phyloP scores from a whole-genome alignment of 2,329 filamentous ascomycete genomes.

The Tolypocladium album region DNA sequence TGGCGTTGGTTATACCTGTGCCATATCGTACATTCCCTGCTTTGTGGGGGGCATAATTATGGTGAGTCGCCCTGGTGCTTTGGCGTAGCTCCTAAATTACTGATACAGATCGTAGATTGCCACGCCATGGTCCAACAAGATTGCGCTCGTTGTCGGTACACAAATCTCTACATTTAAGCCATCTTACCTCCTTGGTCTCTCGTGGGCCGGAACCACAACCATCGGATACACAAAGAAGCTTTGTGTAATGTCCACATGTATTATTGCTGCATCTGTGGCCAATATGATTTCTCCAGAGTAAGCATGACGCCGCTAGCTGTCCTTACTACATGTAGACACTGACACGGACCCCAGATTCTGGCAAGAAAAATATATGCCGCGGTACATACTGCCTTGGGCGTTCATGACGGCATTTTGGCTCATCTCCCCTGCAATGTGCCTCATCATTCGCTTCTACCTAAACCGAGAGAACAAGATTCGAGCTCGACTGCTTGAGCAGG shows the following conservation, averaged over 20 bases:
- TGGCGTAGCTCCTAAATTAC: not conserved
- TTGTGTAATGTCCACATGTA: conserved; percentile 11
- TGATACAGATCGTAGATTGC: conserved; percentile 3
- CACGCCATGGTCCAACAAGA: conserved; percentile 14
- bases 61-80: not conserved
- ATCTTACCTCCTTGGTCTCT: conserved; percentile 15
- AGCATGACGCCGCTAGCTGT: not conserved
- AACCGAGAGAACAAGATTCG: conserved; percentile 9
- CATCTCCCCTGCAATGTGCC: conserved; percentile 13
- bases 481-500: conserved; percentile 1
- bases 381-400: conserved; percentile 9
- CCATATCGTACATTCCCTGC: conserved; percentile 13
- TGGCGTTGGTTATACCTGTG: conserved; percentile 13
- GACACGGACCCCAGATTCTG: conserved; percentile 7
- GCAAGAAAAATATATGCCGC: conserved; percentile 11
- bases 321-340: not conserved
- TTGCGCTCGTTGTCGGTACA: conserved; percentile 15
- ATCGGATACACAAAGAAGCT: conserved; percentile 13
- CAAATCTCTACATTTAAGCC: conserved; percentile 18
- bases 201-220: conserved; percentile 14
- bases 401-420: conserved; percentile 15
- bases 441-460: conserved; percentile 13
- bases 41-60: conserved; percentile 12
- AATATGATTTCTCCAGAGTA: conserved; percentile 18
- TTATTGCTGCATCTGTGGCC: conserved; percentile 11